Conservation (phyloP, 768 basidiomycete species). For the Hygrocybe coccinea region DNA sequence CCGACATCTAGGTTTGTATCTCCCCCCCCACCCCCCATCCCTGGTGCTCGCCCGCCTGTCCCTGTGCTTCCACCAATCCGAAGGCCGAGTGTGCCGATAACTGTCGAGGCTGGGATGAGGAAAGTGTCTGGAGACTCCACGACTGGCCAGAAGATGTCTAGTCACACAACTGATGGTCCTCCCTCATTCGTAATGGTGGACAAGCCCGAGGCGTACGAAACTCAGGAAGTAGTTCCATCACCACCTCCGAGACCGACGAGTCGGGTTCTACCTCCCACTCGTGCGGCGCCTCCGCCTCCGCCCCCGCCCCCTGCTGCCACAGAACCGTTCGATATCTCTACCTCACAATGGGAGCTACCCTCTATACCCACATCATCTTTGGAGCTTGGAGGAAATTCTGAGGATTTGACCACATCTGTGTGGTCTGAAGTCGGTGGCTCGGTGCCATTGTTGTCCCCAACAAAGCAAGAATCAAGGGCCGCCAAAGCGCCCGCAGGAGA, state of each 20-base stretch:
- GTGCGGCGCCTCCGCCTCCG: conserved; percentile 38
- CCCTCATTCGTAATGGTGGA: conserved; percentile 65
- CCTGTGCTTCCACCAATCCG: conserved; percentile 35
- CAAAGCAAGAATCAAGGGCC: conserved; percentile 13
- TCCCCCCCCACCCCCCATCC: conserved; percentile 41
- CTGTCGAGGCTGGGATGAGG: conserved; percentile 31
- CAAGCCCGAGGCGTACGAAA: conserved; percentile 37
- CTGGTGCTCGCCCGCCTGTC: conserved; percentile 34
- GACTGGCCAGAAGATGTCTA: conserved; percentile 5
- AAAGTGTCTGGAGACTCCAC: conserved; percentile 35
- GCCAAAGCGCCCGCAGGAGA: conserved; percentile 26
- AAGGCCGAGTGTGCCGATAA: conserved; percentile 41
- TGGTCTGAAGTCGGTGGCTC: conserved; percentile 58
- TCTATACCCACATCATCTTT: conserved; percentile 51
- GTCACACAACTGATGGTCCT: conserved; percentile 20
- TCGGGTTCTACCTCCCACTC: conserved; percentile 29
- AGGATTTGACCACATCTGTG: conserved; percentile 48
- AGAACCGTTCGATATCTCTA: conserved; percentile 35
- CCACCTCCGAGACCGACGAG: conserved; percentile 35
- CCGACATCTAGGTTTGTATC: neutral
- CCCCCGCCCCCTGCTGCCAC: conserved; percentile 24
- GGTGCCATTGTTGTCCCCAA: conserved; percentile 23
- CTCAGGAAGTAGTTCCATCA: conserved; percentile 39
- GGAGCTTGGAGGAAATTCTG: conserved; percentile 43
- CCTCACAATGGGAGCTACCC: conserved; percentile 63